Conservation (phyloP, 2,329 filamentous ascomycete species). For the Ascochyta pisi region DNA sequence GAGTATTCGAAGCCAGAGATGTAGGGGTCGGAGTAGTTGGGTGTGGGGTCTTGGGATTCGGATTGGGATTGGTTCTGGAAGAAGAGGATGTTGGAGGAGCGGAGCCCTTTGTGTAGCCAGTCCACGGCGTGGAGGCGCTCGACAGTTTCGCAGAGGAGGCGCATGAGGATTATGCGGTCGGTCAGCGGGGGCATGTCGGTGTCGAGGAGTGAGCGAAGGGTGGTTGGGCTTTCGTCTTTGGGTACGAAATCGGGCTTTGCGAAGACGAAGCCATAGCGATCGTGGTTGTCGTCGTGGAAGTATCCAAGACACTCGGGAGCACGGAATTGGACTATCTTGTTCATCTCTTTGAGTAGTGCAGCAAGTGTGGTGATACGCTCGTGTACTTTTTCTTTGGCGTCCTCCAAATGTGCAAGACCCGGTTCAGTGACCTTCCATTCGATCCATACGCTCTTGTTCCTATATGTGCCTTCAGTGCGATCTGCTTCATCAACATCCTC, state of each 20-base stretch:
- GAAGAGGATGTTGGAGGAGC: conserved; percentile 62
- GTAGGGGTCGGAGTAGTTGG: conserved; percentile 53
- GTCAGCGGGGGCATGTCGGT: conserved; percentile 57
- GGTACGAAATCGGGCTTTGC: conserved; percentile 54
- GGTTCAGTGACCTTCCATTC: conserved; percentile 48
- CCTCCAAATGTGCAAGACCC: conserved; percentile 22
- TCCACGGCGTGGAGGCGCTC: conserved; percentile 63
- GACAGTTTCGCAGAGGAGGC: conserved; percentile 60
- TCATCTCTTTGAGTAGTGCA: conserved; percentile 42
- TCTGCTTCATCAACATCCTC: conserved; percentile 22
- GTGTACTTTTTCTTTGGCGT: conserved; percentile 33
- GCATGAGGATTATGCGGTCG: conserved; percentile 59
- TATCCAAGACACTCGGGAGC: conserved; percentile 47
- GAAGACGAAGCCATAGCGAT: conserved; percentile 63
- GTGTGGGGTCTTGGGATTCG: conserved; percentile 14
- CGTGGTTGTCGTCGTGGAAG: conserved; percentile 42
- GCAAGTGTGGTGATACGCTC: conserved; percentile 43
- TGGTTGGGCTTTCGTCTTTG: conserved; percentile 53
- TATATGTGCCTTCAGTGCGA: conserved; percentile 41
- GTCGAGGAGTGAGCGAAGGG: conserved; percentile 57
- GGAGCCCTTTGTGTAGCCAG: conserved; percentile 66
- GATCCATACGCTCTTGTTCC: conserved; percentile 40
- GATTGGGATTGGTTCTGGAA: conserved; percentile 40
- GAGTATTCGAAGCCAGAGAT: conserved; percentile 64
- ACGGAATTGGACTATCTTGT: conserved; percentile 36